Evolutionary conservation across 257 asterid species (phyloP).

Genomic region (Mentha longifolia): DNA sequence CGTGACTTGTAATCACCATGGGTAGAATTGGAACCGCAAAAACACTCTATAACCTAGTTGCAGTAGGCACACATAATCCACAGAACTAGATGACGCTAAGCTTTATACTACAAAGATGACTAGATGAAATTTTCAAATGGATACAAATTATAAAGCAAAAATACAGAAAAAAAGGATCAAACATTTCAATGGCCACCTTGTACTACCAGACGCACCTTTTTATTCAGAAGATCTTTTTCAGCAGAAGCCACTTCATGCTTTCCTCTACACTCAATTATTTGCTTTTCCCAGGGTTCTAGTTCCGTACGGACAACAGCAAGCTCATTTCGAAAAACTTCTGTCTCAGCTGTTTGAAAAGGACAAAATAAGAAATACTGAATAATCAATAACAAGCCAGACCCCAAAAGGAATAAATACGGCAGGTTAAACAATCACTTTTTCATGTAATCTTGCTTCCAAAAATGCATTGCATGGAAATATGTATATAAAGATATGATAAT

Average conservation of each 20-base stretch:
- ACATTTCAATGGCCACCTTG: background rate
- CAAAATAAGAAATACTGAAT: background rate
- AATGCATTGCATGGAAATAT: background rate
- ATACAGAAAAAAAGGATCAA: too few species aligned
- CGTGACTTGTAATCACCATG: background rate
- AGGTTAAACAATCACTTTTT: background rate
- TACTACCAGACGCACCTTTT: constrained; percentile 57
- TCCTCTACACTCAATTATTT: constrained; percentile 84
- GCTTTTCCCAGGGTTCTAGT: constrained; percentile 96
- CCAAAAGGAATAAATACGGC: background rate
- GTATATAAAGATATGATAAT: background rate
- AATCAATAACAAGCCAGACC: constrained; percentile 20
- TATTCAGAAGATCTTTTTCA: constrained; percentile 70
- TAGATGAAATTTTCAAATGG: background rate
- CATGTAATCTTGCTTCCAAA: background rate
- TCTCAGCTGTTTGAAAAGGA: constrained; percentile 63
- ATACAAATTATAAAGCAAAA: background rate
- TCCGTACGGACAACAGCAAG: constrained; percentile 84
- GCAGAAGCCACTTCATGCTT: constrained; percentile 85
- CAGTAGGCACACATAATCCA: background rate
- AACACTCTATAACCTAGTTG: background rate
- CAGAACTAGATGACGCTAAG: constrained; percentile 1
- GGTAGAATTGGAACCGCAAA: background rate
- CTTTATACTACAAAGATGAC: background rate
- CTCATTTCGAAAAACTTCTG: constrained; percentile 74